Base-by-base conservation (phyloP, 495 filamentous ascomycete genomes). In the Venustampulla echinocandica region DNA sequence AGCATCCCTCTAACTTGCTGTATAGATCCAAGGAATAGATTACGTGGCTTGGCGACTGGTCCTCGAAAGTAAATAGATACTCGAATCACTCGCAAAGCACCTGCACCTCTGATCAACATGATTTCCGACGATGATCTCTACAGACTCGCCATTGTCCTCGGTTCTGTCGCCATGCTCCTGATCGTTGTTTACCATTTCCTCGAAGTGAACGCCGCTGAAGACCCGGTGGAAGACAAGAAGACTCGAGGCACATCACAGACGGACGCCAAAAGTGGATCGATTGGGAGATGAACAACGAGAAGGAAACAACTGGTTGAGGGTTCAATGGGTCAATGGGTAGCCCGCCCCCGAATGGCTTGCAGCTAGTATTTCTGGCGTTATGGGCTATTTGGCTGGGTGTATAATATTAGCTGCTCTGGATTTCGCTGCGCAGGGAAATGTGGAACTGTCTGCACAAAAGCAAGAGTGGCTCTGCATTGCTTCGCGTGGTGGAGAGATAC, bases 151-250 rank as follows among this genome's bases (percentile, higher is more conserved):
- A 81, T 95, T 61, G 90, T 95, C 66, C 85, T 97, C 46, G 92
- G 93, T 67, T 88, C 80, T 33, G 74, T 81, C 24, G 79, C 92
- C 56, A 92, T 96, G 89, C 77, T 95, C 44, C 77, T 99, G 53
- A 95, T 95, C 38, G 80, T 97, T 35, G 67, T 95, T 15, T 97
- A 97, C 74, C 88, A 95, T 69, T 97, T 93, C 73, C 82, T 99
- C 56, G 90, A 96, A 60, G 79, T 96, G 71, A 98, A 98, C 63
- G 79, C 89, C 25, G 67, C 72, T 49, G 78, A 86, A 36, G 73
- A 75, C 19, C 53, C 48, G 13, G 42, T 43, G 2, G 43, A 18
- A 18, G 44, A 52, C 17, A 34, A 2, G 15, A 55, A 53, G 44
- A 25, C 23, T 18, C 19, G 18, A 9, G 22, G 17, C 43, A 19